Percentiles rank a stretch among this genome's conserved stretches.
Evolutionary conservation across 768 basidiomycete genomes (phyloP).

Genomic region (Lentinula boryana): DNA sequence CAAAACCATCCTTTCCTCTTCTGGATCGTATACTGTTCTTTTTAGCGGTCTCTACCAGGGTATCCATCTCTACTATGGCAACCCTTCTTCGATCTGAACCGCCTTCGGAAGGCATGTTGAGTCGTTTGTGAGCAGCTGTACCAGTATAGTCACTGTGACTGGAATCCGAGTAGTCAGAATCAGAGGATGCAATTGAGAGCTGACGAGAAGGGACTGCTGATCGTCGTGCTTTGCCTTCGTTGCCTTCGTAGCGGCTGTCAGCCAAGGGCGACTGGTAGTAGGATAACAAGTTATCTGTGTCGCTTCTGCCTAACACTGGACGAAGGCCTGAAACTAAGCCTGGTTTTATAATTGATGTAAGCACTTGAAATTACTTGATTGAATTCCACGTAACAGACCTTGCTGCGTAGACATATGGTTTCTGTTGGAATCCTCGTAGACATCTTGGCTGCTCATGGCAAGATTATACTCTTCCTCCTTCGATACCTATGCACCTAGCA

Average conservation of each 20-base stretch:
- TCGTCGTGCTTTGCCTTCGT: slow-evolving; percentile 13
- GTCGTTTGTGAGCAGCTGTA: slow-evolving; percentile 31
- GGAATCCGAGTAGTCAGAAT: slow-evolving; percentile 48
- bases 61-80: slow-evolving; percentile 55
- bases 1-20: neutral
- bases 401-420: neutral
- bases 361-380: neutral
- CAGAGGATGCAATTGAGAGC: slow-evolving; percentile 30
- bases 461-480: neutral
- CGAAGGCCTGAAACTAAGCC: slow-evolving; percentile 10
- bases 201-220: slow-evolving; percentile 15
- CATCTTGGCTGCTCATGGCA: neutral
- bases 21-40: neutral
- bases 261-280: slow-evolving; percentile 55
- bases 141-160: slow-evolving; percentile 16
- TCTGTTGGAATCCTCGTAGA: neutral
- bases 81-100: slow-evolving; percentile 60
- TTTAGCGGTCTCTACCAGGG: neutral
- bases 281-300: slow-evolving; percentile 40
- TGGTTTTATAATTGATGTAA: neutral
- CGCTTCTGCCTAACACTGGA: slow-evolving; percentile 21
- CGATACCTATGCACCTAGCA: neutral
- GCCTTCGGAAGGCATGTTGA: slow-evolving; percentile 51
- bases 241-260: slow-evolving; percentile 19
- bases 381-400: neutral